phyloP scores from a whole-genome alignment of 345 rosid genomes.

The Trapa incisa region DNA sequence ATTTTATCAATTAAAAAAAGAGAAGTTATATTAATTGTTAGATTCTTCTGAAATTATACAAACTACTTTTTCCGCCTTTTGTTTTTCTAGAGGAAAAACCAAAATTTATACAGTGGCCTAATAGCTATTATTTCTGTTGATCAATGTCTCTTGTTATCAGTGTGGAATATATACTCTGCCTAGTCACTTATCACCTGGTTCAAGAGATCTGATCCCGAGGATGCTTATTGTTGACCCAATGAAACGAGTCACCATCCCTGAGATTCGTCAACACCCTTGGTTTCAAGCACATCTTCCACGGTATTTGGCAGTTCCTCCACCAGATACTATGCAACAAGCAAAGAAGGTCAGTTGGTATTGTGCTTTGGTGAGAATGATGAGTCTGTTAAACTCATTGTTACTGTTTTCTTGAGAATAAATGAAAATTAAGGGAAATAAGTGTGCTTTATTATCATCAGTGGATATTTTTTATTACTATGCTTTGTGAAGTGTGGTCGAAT shows the following conservation, averaged over 20 bases:
- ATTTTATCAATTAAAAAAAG: no score
- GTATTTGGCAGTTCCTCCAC: conserved; percentile 92
- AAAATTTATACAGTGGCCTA: not conserved
- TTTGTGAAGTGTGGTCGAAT: no score
- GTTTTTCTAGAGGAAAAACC: not conserved
- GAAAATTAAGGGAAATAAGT: no score
- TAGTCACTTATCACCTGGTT: conserved; percentile 80
- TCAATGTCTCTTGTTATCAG: conserved; percentile 20
- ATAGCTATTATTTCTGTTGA: not conserved
- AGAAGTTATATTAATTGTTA: not conserved
- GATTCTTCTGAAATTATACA: not conserved
- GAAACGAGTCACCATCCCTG: conserved; percentile 88
- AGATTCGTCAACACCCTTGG: conserved; percentile 93
- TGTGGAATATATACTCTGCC: conserved; percentile 97
- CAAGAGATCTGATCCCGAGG: conserved; percentile 90
- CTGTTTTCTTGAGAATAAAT: no score
- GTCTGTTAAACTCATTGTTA: no score
- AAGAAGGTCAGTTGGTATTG: conserved; percentile 50
- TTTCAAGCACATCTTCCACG: conserved; percentile 91
- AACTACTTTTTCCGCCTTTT: not conserved
- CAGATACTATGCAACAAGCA: conserved; percentile 93
- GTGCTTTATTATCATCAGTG: no score
- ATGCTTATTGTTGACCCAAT: conserved; percentile 97
- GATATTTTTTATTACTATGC: no score
- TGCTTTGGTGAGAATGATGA: not conserved